These are phyloP conservation scores for Pseudozyma pruni DNA, from an alignment of 1,284 basidiomycete genomes.

Conservation along the genomic window DNA sequence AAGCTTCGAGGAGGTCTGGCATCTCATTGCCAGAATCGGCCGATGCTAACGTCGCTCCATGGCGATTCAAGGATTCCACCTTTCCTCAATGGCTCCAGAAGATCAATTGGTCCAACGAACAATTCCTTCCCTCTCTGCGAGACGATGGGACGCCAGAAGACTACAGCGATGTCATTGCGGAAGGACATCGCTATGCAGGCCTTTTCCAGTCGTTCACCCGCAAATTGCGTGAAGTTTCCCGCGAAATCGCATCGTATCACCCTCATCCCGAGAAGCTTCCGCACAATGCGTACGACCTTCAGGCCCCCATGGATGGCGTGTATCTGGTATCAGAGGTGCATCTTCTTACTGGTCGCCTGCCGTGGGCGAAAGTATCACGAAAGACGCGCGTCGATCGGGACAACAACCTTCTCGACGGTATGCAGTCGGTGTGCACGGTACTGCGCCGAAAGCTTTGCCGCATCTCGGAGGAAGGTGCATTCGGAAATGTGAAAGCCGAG, in stretches of 20 bases:
- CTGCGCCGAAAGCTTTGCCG: slow-evolving; percentile 19
- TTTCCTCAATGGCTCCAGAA: slow-evolving; percentile 21
- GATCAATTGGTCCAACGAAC: slow-evolving; percentile 2
- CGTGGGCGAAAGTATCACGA: slow-evolving; percentile 25
- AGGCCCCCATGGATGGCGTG: neutral
- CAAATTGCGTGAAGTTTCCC: slow-evolving; percentile 7
- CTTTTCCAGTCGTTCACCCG: slow-evolving; percentile 21
- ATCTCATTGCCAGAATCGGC: no score
- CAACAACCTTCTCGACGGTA: slow-evolving; percentile 18
- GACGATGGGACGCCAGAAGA: neutral
- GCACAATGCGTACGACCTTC: neutral
- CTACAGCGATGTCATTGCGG: slow-evolving; percentile 1
- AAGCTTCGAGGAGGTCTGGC: no score
- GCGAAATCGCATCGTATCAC: slow-evolving; percentile 23
- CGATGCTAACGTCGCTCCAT: neutral
- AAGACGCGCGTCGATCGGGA: slow-evolving; percentile 15
- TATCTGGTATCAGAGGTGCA: slow-evolving; percentile 28
- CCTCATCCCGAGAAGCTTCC: slow-evolving; percentile 6
- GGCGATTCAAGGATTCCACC: slow-evolving; percentile 21
- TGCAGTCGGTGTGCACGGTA: slow-evolving; percentile 13
- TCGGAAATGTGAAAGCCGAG: neutral
- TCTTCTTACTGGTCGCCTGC: slow-evolving; percentile 31
- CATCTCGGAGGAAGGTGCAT: slow-evolving; percentile 18
- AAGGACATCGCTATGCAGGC: slow-evolving; percentile 16
- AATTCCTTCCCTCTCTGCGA: neutral